These are phyloP conservation scores for Ascochyta clinopodiicola DNA, from an alignment of 2,329 filamentous ascomycete genomes.

Conservation along the genomic window DNA sequence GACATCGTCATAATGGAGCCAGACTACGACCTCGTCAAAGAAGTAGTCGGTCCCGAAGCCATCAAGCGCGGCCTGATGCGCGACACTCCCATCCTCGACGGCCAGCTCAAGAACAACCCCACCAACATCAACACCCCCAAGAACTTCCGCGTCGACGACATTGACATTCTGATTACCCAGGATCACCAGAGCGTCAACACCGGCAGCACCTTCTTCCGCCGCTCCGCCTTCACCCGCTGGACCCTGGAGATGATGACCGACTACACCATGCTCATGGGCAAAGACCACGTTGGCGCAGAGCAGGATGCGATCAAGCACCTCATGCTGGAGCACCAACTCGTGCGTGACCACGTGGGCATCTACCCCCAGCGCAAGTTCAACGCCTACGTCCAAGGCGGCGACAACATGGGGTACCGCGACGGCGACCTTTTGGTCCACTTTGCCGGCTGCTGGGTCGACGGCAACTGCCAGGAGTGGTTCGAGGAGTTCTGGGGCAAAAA, in stretches of 20 bases:
- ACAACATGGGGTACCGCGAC: slow-evolving; percentile 48
- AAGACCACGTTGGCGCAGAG: slow-evolving; percentile 44
- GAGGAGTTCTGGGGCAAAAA: slow-evolving; percentile 46
- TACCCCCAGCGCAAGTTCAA: slow-evolving; percentile 49
- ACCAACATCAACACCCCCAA: slow-evolving; percentile 36
- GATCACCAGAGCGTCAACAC: slow-evolving; percentile 52
- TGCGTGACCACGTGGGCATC: slow-evolving; percentile 48
- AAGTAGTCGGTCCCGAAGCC: slow-evolving; percentile 44
- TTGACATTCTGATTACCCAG: slow-evolving; percentile 50
- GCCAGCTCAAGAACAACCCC: slow-evolving; percentile 35
- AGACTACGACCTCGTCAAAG: slow-evolving; percentile 37
- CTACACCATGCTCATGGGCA: slow-evolving; percentile 44
- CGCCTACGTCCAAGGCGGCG: slow-evolving; percentile 45
- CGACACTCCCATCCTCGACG: slow-evolving; percentile 36
- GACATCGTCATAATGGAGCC: slow-evolving; percentile 52
- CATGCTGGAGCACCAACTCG: slow-evolving; percentile 44
- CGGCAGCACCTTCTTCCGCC: slow-evolving; percentile 49
- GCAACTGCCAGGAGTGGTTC: slow-evolving; percentile 45
- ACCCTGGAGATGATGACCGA: slow-evolving; percentile 52
- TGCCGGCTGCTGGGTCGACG: slow-evolving; percentile 50
- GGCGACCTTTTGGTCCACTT: slow-evolving; percentile 52
- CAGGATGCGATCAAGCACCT: slow-evolving; percentile 47
- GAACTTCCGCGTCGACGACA: slow-evolving; percentile 39
- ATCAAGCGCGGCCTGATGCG: slow-evolving; percentile 38
- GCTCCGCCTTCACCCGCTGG: slow-evolving; percentile 46